Conservation (phyloP, 2,329 filamentous ascomycete genomes). For the Neocucurbitaria cava region DNA sequence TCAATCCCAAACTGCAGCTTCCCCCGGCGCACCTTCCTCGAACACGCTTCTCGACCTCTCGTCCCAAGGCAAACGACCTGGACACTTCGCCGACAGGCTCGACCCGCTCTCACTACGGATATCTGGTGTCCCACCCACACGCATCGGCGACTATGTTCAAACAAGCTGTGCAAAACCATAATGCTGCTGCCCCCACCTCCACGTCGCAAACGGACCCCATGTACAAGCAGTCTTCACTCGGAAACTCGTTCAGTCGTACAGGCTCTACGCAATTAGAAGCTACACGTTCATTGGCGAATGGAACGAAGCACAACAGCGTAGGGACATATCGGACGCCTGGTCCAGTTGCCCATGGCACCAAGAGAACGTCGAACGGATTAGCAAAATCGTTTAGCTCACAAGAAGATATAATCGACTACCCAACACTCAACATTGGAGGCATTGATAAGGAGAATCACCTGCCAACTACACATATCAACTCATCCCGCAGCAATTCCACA, state of each 20-base stretch:
- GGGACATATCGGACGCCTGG: conserved; percentile 15
- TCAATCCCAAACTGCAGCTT: conserved; percentile 24
- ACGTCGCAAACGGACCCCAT: conserved; percentile 30
- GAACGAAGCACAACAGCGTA: conserved; percentile 34
- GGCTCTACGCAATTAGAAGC: conserved; percentile 38
- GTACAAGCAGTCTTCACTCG: conserved; percentile 39
- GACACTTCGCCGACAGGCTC: not conserved
- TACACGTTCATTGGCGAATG: conserved; percentile 44
- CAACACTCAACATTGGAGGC: conserved; percentile 31
- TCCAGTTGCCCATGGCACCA: conserved; percentile 44
- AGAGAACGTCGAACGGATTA: conserved; percentile 56
- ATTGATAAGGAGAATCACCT: conserved; percentile 36
- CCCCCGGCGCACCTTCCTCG: conserved; percentile 26
- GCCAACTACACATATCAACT: conserved; percentile 18
- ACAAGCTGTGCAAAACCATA: conserved; percentile 50
- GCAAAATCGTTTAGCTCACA: conserved; percentile 52
- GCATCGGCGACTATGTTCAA: conserved; percentile 47
- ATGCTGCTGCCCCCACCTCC: conserved; percentile 36
- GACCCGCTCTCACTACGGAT: conserved; percentile 18
- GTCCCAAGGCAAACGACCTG: conserved; percentile 1
- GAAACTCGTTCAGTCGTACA: conserved; percentile 51
- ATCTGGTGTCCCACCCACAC: conserved; percentile 25
- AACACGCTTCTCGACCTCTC: conserved; percentile 23
- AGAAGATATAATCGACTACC: conserved; percentile 42
- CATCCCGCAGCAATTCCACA: conserved; percentile 18